Percentiles rank a stretch among this genome's conserved stretches.
These are phyloP conservation scores for Physcomitrellopsis africana DNA, from an alignment of 225 moss, liverwort and hornwort genomes.

Conservation along the genomic window DNA sequence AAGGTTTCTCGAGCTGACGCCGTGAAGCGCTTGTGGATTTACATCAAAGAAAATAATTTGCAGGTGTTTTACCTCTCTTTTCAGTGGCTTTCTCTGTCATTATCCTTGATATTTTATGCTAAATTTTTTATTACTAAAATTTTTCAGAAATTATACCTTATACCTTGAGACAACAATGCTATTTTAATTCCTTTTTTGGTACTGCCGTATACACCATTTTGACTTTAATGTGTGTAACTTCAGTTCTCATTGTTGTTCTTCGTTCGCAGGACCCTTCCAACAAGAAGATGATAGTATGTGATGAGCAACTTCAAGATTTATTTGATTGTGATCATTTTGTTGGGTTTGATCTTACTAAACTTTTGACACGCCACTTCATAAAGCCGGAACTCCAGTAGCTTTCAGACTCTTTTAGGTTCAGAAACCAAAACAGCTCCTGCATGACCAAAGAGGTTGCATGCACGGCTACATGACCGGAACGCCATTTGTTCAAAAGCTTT, in stretches of 20 bases:
- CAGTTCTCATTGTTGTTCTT: constrained; percentile 16
- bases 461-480: constrained; percentile 30
- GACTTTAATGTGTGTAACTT: background rate
- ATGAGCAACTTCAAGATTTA: constrained; percentile 73
- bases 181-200: background rate
- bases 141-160: too few species aligned
- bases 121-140: too few species aligned
- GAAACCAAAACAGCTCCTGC: constrained; percentile 35
- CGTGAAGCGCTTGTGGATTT: constrained; percentile 85
- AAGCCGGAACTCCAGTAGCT: constrained; percentile 35
- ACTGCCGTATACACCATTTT: background rate
- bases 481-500: constrained; percentile 22
- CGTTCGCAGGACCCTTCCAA: constrained; percentile 72
- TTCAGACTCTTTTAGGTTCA: constrained; percentile 9
- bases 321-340: constrained; percentile 85
- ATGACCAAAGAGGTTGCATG: constrained; percentile 40
- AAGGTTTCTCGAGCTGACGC: constrained; percentile 80
- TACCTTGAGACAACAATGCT: too few species aligned
- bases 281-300: constrained; percentile 85
- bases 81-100: background rate
- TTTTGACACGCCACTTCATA: constrained; percentile 77
- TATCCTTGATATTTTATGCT: constrained; percentile 1
- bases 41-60: constrained; percentile 77
- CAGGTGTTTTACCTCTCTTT: constrained; percentile 56
- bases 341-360: constrained; percentile 78